Evolutionary conservation across 257 asterid species (phyloP), one percentile per base, ranked within the genome.

Genomic region (Mentha longifolia): DNA sequence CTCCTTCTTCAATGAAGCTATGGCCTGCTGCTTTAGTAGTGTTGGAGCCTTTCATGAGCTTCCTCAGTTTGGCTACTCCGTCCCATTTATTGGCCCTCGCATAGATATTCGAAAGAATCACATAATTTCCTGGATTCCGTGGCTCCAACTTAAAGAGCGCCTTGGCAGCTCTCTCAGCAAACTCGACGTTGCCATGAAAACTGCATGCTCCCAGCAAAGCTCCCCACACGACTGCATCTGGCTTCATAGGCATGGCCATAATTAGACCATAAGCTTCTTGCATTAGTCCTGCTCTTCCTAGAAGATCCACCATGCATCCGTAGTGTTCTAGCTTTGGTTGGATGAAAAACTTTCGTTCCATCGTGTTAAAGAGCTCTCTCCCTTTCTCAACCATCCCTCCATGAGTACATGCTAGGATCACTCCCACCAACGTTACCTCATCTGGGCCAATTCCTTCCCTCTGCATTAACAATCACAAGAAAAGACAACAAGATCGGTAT

Each of bases 191-290:
- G 41, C 87, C 86, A 61, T 87, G 87, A 75, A 92, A 92, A 81
- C 96, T 92, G 80, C 96, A 92, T 5, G 95, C 96, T 17, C 95
- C 96, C 1, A 89, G 85, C 78, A 91, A 66, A 16, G 91, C 76
- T 71, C 97, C 98, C 96, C 98, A 92, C 9, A 92, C 83, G 37
- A 92, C 92, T 15, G 95, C 83, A 74, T 92, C 98, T 0, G 97
- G 89, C 73, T 72, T 86, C 97, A 90, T 86, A 9, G 98, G 94
- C 95, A 90, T 92, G 9, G 76, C 55, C 46, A 72, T 76, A 60
- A 87, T 83, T 0, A 90, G 89, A 47, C 81, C 42, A 65, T 85
- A 84, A 46, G 95, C 92, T 80, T 89, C 91, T 69, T 87, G 76
- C 33, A 92, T 43, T 57, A 80, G 59, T 50, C 95, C 92, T 12